Percentiles rank a stretch among this genome's conserved stretches.
phyloP scores from a whole-genome alignment of 352 stramenopile species.

The Phytophthora constricta region DNA sequence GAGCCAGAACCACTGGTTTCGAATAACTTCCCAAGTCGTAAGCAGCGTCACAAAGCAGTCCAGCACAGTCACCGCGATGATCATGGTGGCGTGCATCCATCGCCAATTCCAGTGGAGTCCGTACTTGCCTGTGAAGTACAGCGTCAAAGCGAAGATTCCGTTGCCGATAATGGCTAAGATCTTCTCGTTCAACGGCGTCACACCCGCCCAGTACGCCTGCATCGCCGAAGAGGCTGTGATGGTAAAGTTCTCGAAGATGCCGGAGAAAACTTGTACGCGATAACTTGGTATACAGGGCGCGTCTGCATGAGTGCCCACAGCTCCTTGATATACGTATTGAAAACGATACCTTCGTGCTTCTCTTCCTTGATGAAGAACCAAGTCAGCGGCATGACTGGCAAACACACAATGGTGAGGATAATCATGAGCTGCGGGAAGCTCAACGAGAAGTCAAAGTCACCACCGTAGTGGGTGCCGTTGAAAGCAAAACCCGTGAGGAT shows the following conservation, averaged over 20 bases:
- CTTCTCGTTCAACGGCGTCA: conserved; percentile 42
- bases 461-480: conserved; percentile 58
- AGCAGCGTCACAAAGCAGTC: conserved; percentile 39
- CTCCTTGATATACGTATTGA: conserved; percentile 46
- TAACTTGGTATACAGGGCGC: conserved; percentile 55
- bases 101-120: conserved; percentile 53
- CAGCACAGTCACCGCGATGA: conserved; percentile 34
- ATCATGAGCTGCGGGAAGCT: conserved; percentile 52
- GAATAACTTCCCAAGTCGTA: conserved; percentile 45
- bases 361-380: conserved; percentile 61
- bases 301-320: conserved; percentile 44
- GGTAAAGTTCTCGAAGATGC: conserved; percentile 49
- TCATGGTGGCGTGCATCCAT: conserved; percentile 36
- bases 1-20: conserved; percentile 59
- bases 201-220: conserved; percentile 37
- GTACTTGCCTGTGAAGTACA: conserved; percentile 41
- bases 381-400: conserved; percentile 52
- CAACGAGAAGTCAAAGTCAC: conserved; percentile 54
- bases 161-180: conserved; percentile 44
- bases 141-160: conserved; percentile 32
- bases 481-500: conserved; percentile 49
- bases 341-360: conserved; percentile 33
- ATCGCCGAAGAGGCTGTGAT: conserved; percentile 37
- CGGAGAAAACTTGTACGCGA: conserved; percentile 48
- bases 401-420: conserved; percentile 39